Evolutionary conservation across 1,139 yeast genomes (phyloP).

Genomic region (Yamadazyma buinensis): DNA sequence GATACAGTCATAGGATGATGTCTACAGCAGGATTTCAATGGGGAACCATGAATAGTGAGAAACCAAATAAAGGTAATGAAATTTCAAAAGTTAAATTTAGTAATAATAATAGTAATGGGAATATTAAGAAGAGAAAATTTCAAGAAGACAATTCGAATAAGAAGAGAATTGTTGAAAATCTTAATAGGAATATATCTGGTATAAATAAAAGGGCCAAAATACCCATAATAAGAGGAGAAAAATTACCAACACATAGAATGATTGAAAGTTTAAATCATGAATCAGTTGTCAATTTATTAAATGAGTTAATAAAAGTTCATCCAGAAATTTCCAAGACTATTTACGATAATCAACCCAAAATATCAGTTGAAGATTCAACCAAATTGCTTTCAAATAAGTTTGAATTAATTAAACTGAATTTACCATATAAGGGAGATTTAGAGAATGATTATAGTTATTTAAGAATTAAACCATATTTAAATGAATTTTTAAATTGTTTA

Average conservation of each 20-base stretch:
- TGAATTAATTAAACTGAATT: conserved; percentile 40
- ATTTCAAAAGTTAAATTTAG: conserved; percentile 1
- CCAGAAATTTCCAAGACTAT: conserved; percentile 62
- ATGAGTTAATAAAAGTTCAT: conserved; percentile 50
- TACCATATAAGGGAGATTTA: conserved; percentile 75
- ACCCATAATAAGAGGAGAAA: conserved; percentile 46
- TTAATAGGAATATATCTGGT: background rate
- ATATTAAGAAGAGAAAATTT: conserved; percentile 15
- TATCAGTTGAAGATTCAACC: conserved; percentile 52
- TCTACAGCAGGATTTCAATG: conserved; percentile 29
- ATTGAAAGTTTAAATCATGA: conserved; percentile 64
- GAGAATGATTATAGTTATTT: conserved; percentile 84
- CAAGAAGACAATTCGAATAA: conserved; percentile 12
- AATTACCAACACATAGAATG: conserved; percentile 55
- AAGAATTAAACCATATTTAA: conserved; percentile 68
- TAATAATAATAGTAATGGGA: too few species aligned
- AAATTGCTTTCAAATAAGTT: conserved; percentile 47
- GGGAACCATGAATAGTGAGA: conserved; percentile 21
- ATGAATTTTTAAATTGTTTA: conserved; percentile 73
- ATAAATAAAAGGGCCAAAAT: conserved; percentile 31
- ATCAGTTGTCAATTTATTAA: conserved; percentile 51
- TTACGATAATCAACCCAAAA: conserved; percentile 52
- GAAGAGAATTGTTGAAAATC: background rate
- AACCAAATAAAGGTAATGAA: conserved; percentile 6
- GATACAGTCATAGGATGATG: too few species aligned